Evolutionary conservation across 805 yeast species (phyloP).

Genomic region (Barnettozyma californica): DNA sequence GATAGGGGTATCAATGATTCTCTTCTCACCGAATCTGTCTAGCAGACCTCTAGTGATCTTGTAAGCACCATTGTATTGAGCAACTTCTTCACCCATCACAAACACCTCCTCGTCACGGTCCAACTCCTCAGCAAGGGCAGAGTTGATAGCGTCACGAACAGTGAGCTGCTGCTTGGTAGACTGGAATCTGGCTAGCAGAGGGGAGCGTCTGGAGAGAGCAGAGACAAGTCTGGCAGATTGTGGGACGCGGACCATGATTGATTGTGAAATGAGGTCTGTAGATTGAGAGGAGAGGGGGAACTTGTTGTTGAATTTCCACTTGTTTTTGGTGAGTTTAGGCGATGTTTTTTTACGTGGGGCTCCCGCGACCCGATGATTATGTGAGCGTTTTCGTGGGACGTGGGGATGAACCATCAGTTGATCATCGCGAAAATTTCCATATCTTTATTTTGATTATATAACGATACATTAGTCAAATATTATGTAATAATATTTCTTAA

Average conservation of each 20-base stretch:
- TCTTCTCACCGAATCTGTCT: slow-evolving; percentile 71
- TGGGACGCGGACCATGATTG: slow-evolving; percentile 1
- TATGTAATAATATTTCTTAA: too few species aligned
- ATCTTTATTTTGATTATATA: too few species aligned
- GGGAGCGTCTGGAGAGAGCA: slow-evolving; percentile 6
- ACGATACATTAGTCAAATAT: too few species aligned
- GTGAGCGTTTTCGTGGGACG: neutral
- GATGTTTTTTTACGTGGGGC: neutral
- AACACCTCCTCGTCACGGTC: slow-evolving; percentile 93
- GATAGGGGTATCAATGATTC: slow-evolving; percentile 87
- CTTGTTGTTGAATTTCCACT: neutral
- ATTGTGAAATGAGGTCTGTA: slow-evolving; percentile 4
- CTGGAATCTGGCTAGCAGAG: slow-evolving; percentile 19
- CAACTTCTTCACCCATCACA: slow-evolving; percentile 98
- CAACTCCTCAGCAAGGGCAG: slow-evolving; percentile 94
- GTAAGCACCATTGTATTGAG: slow-evolving; percentile 98
- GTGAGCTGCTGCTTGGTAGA: slow-evolving; percentile 49
- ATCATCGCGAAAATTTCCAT: neutral
- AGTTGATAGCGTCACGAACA: slow-evolving; percentile 94
- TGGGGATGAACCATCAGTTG: neutral
- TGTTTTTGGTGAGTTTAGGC: neutral
- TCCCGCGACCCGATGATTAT: neutral
- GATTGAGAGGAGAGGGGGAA: neutral
- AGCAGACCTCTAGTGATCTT: slow-evolving; percentile 92
- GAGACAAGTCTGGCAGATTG: slow-evolving; percentile 6